Percentiles rank a stretch among this genome's conserved stretches.
Evolutionary conservation across 1,284 basidiomycete species (phyloP).

Genomic region (Farysia itapuensis): DNA sequence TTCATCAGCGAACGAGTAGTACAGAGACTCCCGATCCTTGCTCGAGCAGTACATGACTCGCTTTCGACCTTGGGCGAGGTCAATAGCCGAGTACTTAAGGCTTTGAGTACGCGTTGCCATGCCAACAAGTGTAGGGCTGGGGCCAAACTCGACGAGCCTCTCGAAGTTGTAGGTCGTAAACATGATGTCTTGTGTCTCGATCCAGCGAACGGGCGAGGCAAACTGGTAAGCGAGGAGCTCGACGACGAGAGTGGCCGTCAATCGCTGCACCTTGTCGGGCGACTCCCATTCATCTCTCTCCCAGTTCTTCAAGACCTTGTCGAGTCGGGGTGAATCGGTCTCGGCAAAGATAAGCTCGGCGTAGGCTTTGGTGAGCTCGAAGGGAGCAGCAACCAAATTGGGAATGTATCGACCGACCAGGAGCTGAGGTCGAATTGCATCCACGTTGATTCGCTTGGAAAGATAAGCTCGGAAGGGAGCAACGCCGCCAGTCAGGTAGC

Average conservation of each 20-base stretch:
- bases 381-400: slow-evolving; percentile 92
- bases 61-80: slow-evolving; percentile 78
- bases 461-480: slow-evolving; percentile 92
- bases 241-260: slow-evolving; percentile 92
- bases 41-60: slow-evolving; percentile 87
- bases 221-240: slow-evolving; percentile 96
- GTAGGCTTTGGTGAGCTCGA: slow-evolving; percentile 85
- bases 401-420: slow-evolving; percentile 75
- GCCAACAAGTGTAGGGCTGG: slow-evolving; percentile 90
- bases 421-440: slow-evolving; percentile 74
- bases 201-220: slow-evolving; percentile 78
- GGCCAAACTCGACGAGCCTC: slow-evolving; percentile 91
- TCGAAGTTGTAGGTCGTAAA: slow-evolving; percentile 87
- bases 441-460: slow-evolving; percentile 94
- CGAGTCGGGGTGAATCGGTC: slow-evolving; percentile 77
- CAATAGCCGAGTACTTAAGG: slow-evolving; percentile 89
- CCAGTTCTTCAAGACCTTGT: slow-evolving; percentile 90
- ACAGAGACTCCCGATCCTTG: slow-evolving; percentile 94
- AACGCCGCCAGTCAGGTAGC: slow-evolving; percentile 92
- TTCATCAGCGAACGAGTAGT: slow-evolving; percentile 96
- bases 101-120: slow-evolving; percentile 95
- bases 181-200: slow-evolving; percentile 93
- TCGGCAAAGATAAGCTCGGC: slow-evolving; percentile 74
- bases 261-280: slow-evolving; percentile 78
- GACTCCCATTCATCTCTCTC: slow-evolving; percentile 86